Percentiles rank a stretch among this genome's conserved stretches.
Conservation (phyloP, 345 rosid genomes). For the Eucalyptus erythrocorys region DNA sequence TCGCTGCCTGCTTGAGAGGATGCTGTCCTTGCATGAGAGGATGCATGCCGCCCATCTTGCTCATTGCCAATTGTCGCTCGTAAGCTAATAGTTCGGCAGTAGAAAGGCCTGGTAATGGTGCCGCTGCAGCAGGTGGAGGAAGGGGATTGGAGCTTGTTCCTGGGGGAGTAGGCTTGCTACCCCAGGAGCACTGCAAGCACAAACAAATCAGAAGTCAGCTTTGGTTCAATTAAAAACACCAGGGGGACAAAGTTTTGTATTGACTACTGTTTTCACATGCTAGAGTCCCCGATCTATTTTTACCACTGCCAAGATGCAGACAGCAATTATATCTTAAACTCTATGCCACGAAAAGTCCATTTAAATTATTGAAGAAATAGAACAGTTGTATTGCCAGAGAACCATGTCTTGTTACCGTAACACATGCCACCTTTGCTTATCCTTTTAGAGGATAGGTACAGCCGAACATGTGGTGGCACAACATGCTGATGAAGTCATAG, state of each 20-base stretch:
- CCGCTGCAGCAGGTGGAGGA: slow-evolving; percentile 73
- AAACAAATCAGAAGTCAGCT: neutral
- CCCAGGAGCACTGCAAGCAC: slow-evolving; percentile 79
- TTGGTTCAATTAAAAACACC: neutral
- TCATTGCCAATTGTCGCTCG: slow-evolving; percentile 65
- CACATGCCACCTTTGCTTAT: neutral
- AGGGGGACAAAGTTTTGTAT: neutral
- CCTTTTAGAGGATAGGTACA: neutral
- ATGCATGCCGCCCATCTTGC: slow-evolving; percentile 83
- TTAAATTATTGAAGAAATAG: neutral
- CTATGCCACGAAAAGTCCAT: neutral
- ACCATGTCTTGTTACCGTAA: neutral
- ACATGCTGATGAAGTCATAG: neutral
- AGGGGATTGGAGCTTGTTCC: slow-evolving; percentile 89
- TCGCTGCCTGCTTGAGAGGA: slow-evolving; percentile 69
- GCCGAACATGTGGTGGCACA: neutral
- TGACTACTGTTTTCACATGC: neutral
- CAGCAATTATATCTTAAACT: neutral
- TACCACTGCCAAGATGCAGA: neutral
- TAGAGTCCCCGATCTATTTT: neutral
- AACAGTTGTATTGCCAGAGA: neutral
- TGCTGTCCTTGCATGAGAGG: slow-evolving; percentile 81
- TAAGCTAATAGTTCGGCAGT: slow-evolving; percentile 64
- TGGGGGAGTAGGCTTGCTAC: slow-evolving; percentile 88
- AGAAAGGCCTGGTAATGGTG: slow-evolving; percentile 52